Evolutionary conservation across 768 basidiomycete species (phyloP), one percentile per base, ranked within the genome.

Genomic region (Suillus bovinus): DNA sequence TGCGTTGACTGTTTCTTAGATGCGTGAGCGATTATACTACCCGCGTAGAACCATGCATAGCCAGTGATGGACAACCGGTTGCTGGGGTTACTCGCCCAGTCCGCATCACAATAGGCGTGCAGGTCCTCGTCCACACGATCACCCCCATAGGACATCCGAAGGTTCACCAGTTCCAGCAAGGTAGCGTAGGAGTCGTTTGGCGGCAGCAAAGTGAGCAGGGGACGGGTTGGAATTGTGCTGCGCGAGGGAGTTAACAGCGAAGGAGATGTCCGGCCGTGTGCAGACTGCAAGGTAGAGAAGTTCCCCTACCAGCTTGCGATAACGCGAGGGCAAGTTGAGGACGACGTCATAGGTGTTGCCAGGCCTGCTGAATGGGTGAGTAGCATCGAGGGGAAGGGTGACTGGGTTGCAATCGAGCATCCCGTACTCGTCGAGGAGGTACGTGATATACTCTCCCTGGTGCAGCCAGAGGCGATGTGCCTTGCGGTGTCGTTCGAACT

Each of bases 201-300:
- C 62, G 1, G 70, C 74, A 1, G 61, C 63, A n/a, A 61, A 63
- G 52, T 78, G 77, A 7, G 61, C 63, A 1, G 33, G 33, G 0
- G 42, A 49, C 2, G 78, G 78, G 29, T 70, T 69, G 0, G 72
- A 59, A 14, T 66, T 72, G 70, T 66, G 77, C 27, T 73, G 73
- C 0, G 75, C 66, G 6, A 81, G 71, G 0, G 58, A 27, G 36
- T 68, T 65, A 5, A 77, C 73, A 11, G 74, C 65, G 44, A 65
- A 78, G 0, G 74, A 42, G 9, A 42, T 42, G 4, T 42, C n/a
- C 0, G n/a, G n/a, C 4, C n/a, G 10, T 4, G n/a, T 42, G 34
- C 55, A 57, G 3, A 67, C 31, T 0, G 31, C 0, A 2, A 34
- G 8, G 20, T 38, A 54, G 0, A 66, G 44, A 4, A 66, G 8